A percentile compares a stretch with the other conserved stretches of the same genome.
Conservation (phyloP, 345 rosid species). For the Eucalyptus polybractea region DNA sequence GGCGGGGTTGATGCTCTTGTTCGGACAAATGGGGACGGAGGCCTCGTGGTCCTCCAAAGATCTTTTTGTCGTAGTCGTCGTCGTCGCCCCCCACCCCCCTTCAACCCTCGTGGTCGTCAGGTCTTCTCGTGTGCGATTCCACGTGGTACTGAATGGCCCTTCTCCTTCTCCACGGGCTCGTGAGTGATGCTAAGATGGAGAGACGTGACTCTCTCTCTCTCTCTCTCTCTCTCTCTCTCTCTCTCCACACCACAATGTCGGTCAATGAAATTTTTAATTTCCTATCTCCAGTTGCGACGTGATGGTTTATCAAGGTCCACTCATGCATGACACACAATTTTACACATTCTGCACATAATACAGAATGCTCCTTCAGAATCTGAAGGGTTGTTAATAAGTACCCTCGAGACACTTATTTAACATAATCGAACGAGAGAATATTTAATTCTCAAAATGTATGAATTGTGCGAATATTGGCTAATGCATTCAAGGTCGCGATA, state of each 20-base stretch:
- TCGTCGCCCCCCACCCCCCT: background rate
- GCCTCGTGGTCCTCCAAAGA: background rate
- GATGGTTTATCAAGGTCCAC: background rate
- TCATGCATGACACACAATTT: background rate
- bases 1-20: background rate
- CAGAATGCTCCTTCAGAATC: rapidly evolving
- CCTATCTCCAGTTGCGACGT: background rate
- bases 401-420: rapidly evolving
- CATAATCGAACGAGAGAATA: rapidly evolving
- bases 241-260: background rate
- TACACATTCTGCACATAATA: background rate
- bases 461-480: too few relatives aligned
- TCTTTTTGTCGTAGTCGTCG: background rate
- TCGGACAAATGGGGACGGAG: background rate
- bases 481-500: background rate
- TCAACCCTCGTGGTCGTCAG: background rate
- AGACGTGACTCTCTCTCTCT: background rate
- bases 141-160: background rate
- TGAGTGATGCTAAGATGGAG: background rate
- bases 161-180: background rate
- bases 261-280: background rate
- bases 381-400: rapidly evolving
- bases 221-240: background rate
- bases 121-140: background rate
- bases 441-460: background rate